Evolutionary conservation across 805 yeast genomes (phyloP).

Genomic region (Sugiyamaella lignohabitans): DNA sequence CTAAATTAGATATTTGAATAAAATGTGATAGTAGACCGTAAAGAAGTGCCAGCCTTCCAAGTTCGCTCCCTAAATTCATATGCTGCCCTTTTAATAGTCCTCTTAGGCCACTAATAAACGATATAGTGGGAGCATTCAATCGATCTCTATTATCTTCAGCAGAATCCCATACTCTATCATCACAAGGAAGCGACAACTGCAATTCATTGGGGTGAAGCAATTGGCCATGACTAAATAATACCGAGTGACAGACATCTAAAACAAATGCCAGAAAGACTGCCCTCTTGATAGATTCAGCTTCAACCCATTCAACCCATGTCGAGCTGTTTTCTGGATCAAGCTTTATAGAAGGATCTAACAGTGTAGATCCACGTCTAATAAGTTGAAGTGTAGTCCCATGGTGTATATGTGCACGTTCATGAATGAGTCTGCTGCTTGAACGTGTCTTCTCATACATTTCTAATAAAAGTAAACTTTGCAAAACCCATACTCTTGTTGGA

Average conservation of each 20-base stretch:
- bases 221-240: slow-evolving; percentile 67
- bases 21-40: slow-evolving; percentile 61
- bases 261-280: slow-evolving; percentile 76
- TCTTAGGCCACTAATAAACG: slow-evolving; percentile 53
- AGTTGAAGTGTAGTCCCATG: slow-evolving; percentile 82
- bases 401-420: slow-evolving; percentile 77
- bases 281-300: slow-evolving; percentile 69
- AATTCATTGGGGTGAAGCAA: slow-evolving; percentile 51
- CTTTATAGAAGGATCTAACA: slow-evolving; percentile 35
- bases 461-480: slow-evolving; percentile 62
- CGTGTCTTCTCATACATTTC: slow-evolving; percentile 75
- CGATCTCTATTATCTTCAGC: slow-evolving; percentile 12
- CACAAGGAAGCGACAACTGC: slow-evolving; percentile 55
- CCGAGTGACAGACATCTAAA: slow-evolving; percentile 70
- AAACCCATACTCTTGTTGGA: slow-evolving; percentile 68
- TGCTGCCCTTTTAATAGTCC: slow-evolving; percentile 20
- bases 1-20: slow-evolving; percentile 47
- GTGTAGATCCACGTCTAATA: slow-evolving; percentile 49
- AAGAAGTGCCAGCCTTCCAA: slow-evolving; percentile 59
- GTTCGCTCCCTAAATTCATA: slow-evolving; percentile 18
- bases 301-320: slow-evolving; percentile 63
- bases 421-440: slow-evolving; percentile 55
- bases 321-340: slow-evolving; percentile 25
- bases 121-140: slow-evolving; percentile 18
- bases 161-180: slow-evolving; percentile 51